Base-by-base conservation (phyloP, 2,329 filamentous ascomycete genomes). In the Alternaria consortialis region DNA sequence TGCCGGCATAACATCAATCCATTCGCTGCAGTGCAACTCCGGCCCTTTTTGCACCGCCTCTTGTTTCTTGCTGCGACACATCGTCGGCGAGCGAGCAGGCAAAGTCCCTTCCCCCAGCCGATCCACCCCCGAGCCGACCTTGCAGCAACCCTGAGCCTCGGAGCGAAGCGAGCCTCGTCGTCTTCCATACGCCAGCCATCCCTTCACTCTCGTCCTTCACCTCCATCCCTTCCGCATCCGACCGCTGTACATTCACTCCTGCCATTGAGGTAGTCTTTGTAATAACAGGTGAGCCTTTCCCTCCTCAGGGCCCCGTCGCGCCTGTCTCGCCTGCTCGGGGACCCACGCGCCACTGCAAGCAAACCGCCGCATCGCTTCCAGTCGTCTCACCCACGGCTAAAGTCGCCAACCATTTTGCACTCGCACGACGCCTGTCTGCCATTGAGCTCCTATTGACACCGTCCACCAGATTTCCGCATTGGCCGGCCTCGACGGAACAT, bases 401-500 rank as follows among this genome's bases (percentile, higher is more conserved):
- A 43, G 36, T 48, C 56, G 44, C 40, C 50, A 37, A 53, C 46
- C 56, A 31, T 46, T 17, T 46, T 56, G 51, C 53, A 20, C 51
- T 48, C 43, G 42, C 27, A 32, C 43, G 32, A 50, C 36, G 7
- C 20, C 48, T 39, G 43, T 20, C 34, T 34, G 25, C 40, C 40
- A 40, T 58, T 47, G 44, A 56, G 17, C 40, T 9, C 51, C 56
- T 55, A 50, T 59, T 63, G 55, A 64, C 65, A 46, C 52, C 59
- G 62, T 13, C 37, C 11, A 15, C 57, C 53, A 73, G 69, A 62
- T 68, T 74, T 74, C 71, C 72, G 70, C 74, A 67, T 75, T 74
- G 72, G 73, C 73, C 74, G 71, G 71, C 71, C 71, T 73, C 62
- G 56, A 73, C 74, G 68, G 66, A 76, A 68, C 66, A 69, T 69